Evolutionary conservation across 768 basidiomycete species (phyloP).

Genomic region (Sporobolomyces phaffii): DNA sequence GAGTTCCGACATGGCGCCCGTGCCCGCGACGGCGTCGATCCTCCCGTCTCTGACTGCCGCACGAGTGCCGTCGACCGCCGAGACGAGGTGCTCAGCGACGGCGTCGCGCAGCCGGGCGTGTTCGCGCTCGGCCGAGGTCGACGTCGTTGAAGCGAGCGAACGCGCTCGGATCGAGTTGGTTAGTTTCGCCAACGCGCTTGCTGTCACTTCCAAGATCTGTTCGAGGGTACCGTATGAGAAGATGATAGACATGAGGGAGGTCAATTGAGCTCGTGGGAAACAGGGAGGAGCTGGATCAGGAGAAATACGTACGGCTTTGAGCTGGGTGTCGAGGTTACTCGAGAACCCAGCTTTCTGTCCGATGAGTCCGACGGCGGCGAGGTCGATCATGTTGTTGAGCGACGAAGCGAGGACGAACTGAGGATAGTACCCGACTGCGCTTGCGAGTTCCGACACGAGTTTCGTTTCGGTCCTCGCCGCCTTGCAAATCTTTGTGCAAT

Average conservation of each 20-base stretch:
- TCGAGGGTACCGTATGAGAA: constrained; percentile 72
- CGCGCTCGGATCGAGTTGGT: constrained; percentile 52
- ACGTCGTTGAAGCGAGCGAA: not conserved
- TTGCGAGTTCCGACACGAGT: constrained; percentile 55
- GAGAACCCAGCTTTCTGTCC: constrained; percentile 92
- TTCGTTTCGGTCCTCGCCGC: constrained; percentile 42
- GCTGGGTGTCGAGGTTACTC: constrained; percentile 69
- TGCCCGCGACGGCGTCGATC: constrained; percentile 75
- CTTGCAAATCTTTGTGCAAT: constrained; percentile 70
- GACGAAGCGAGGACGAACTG: constrained; percentile 79
- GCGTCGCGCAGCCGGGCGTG: constrained; percentile 48
- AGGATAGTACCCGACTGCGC: constrained; percentile 82
- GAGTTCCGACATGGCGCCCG: constrained; percentile 77
- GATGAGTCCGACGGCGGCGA: constrained; percentile 88
- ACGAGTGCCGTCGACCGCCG: constrained; percentile 38
- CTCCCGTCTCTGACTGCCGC: constrained; percentile 57
- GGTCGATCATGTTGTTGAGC: constrained; percentile 72
- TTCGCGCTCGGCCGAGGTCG: not conserved
- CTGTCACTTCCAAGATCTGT: constrained; percentile 68
- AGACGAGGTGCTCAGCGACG: constrained; percentile 45
- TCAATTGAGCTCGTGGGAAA: not conserved
- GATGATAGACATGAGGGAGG: constrained; percentile 37
- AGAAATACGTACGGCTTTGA: constrained; percentile 54
- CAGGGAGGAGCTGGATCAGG: constrained; percentile 50
- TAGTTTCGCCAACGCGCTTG: constrained; percentile 58